phyloP scores from a whole-genome alignment of 2,329 filamentous ascomycete genomes.

The Lithohypha guttulata region DNA sequence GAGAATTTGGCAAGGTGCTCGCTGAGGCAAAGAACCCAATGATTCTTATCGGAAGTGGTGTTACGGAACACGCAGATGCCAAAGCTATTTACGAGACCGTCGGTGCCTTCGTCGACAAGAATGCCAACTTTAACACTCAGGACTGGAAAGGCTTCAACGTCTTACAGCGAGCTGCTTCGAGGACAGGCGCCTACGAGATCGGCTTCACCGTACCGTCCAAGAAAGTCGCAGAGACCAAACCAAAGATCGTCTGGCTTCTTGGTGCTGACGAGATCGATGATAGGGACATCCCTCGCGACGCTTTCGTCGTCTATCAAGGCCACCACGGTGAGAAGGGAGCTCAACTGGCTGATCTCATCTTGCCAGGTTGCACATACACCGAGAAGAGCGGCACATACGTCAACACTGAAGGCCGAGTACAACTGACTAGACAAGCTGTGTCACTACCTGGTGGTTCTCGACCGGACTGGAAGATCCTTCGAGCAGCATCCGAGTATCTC shows the following conservation, averaged over 20 bases:
- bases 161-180: conserved; percentile 83
- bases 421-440: conserved; percentile 84
- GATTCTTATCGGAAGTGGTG: conserved; percentile 89
- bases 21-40: conserved; percentile 80
- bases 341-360: conserved; percentile 82
- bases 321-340: conserved; percentile 94
- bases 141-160: conserved; percentile 99
- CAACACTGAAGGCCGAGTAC: conserved; percentile 94
- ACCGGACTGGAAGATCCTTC: conserved; percentile 98
- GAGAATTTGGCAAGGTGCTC: conserved; percentile 87
- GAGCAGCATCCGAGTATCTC: conserved; percentile 83
- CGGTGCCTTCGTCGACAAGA: conserved; percentile 84
- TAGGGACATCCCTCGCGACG: conserved; percentile 83
- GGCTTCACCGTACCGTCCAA: conserved; percentile 82
- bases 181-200: conserved; percentile 87
- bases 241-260: conserved; percentile 94
- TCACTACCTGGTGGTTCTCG: conserved; percentile 79
- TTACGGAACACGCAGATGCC: conserved; percentile 80
- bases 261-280: conserved; percentile 85
- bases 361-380: conserved; percentile 90
- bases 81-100: conserved; percentile 90
- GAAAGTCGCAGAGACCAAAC: conserved; percentile 68
- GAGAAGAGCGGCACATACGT: conserved; percentile 94
- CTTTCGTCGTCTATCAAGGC: conserved; percentile 95
- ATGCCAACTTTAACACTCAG: conserved; percentile 72